Evolutionary conservation across 768 basidiomycete species (phyloP).

Genomic region (Sutorius australiensis): DNA sequence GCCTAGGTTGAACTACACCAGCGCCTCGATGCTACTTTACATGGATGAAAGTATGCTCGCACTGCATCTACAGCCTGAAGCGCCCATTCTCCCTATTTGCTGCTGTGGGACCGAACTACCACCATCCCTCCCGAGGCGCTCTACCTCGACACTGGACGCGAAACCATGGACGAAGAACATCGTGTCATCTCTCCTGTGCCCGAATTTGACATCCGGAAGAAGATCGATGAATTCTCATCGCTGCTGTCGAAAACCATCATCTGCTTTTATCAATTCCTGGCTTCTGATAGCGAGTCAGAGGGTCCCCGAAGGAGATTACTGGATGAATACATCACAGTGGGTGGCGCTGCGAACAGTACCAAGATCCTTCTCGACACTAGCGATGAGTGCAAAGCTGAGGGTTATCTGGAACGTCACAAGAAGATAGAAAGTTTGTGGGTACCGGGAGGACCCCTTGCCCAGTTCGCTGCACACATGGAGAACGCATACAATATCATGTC

Average conservation of each 20-base stretch:
- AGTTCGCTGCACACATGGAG: slow-evolving; percentile 23
- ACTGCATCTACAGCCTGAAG: not conserved
- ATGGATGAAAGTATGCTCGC: not conserved
- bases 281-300: slow-evolving; percentile 24
- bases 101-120: slow-evolving; percentile 3
- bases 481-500: slow-evolving; percentile 16
- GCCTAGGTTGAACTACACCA: not conserved
- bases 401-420: slow-evolving; percentile 19
- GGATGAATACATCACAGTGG: slow-evolving; percentile 28
- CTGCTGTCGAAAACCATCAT: slow-evolving; percentile 23
- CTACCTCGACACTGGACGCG: not conserved
- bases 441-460: slow-evolving; percentile 13
- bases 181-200: not conserved
- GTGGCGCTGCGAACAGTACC: slow-evolving; percentile 24
- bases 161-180: slow-evolving; percentile 13
- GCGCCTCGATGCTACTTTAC: not conserved
- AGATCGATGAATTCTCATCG: slow-evolving; percentile 23
- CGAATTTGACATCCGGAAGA: slow-evolving; percentile 16
- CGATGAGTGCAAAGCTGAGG: slow-evolving; percentile 21
- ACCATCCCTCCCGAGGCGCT: not conserved
- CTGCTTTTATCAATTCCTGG: slow-evolving; percentile 26
- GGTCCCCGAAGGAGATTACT: slow-evolving; percentile 19
- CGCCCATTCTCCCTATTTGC: slow-evolving; percentile 8
- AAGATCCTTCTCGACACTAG: slow-evolving; percentile 24
- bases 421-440: slow-evolving; percentile 19